Conservation (phyloP, 148 eudicot genomes). For the Simmondsia chinensis region DNA sequence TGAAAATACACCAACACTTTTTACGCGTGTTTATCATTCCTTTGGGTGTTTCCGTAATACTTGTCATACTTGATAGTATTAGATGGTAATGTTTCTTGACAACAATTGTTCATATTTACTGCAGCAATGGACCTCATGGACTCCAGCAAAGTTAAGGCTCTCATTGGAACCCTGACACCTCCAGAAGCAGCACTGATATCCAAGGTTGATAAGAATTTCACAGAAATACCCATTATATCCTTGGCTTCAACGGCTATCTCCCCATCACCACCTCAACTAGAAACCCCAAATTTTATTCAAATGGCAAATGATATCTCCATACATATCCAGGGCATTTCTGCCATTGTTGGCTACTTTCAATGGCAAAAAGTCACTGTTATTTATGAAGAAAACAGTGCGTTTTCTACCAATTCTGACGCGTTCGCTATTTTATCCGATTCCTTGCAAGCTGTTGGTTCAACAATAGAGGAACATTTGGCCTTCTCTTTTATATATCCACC, state of each 20-base stretch:
- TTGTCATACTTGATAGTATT: background rate
- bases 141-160: conserved; percentile 11
- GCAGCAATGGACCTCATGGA: conserved; percentile 15
- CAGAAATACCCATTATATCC: conserved; percentile 18
- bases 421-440: conserved; percentile 26
- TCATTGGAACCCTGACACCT: conserved; percentile 15
- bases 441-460: conserved; percentile 15
- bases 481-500: conserved; percentile 12
- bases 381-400: conserved; percentile 16
- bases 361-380: conserved; percentile 34
- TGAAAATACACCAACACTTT: too few relatives aligned
- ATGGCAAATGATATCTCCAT: conserved; percentile 14
- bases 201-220: conserved; percentile 1
- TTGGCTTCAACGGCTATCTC: conserved; percentile 15
- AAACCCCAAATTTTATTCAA: conserved; percentile 15
- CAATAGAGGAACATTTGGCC: conserved; percentile 8
- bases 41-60: too few relatives aligned
- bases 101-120: background rate
- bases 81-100: background rate
- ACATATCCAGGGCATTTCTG: conserved; percentile 31
- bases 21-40: too few relatives aligned
- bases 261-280: background rate
- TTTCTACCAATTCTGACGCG: conserved; percentile 8
- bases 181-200: conserved; percentile 20
- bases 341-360: conserved; percentile 25